Base-by-base conservation (phyloP, 768 basidiomycete genomes). In the Russula virescens region DNA sequence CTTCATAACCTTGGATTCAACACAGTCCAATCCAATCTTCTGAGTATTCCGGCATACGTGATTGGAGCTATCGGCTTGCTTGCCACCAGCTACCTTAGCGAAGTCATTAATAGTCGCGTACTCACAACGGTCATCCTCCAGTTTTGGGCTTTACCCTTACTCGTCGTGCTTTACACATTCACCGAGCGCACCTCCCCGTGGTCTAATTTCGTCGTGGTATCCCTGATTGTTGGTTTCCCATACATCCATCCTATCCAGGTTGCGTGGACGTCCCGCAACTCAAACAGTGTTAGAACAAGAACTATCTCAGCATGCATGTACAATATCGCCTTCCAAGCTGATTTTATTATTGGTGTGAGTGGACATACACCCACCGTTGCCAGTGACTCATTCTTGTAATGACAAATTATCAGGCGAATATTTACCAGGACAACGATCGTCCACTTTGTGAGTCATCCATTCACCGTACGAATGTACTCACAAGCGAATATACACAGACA, bases 241-340 rank as follows among this genome's bases (percentile, higher is more conserved):
- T 73, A 72, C 58, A 65, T 69, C 9, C 73, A 73, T 49, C 73
- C 72, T 2, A 71, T 74, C 8, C 71, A 69, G 57, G 68, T 85
- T 0, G 83, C 80, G 1, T 85, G 83, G 83, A 76, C 79, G 0
- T 84, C 82, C 1, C 75, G 80, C 55, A 87, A 86, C 70, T 83
- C 86, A 2, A 79, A 80, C 67, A 81, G 80, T 56, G 86, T 87
- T 2, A 73, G 80, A 47, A 83, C 80, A 7, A 74, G 85, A 69
- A 83, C 74, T 11, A 73, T 77, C 11, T 70, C 71, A 2, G 74
- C 76, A 18, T 74, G 75, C 1, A 69, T 83, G 40, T 86, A 86
- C 72, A 86, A 85, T 67, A 83, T 86, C 78, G 81, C 80, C 63
- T 82, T 85, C n/a, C 83, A 86, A 70, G 79, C 80, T 4, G 81